Percentiles rank a stretch among this genome's conserved stretches.
phyloP scores from a whole-genome alignment of 176 grass and related monocot species.

The Cenchrus americanus region DNA sequence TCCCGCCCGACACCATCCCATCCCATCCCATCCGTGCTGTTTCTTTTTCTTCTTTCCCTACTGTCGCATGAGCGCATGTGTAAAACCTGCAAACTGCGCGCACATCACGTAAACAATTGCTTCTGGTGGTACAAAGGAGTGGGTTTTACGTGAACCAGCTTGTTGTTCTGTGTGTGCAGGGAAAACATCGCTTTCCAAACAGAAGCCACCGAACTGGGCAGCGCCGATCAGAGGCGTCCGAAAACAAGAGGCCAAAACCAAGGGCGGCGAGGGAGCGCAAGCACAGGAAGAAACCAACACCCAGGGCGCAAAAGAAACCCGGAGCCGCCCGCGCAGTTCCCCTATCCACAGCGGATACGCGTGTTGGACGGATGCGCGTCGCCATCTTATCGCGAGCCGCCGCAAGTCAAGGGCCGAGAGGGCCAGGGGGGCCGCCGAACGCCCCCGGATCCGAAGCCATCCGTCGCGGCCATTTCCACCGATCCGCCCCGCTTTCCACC shows the following conservation, averaged over 20 bases:
- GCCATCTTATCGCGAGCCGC: conserved; percentile 49
- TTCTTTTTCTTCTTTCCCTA: neutral
- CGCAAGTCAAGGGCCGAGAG: neutral
- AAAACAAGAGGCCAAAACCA: neutral
- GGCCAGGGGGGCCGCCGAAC: neutral
- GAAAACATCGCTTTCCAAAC: neutral
- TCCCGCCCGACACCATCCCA: neutral
- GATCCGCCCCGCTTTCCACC: conserved; percentile 30
- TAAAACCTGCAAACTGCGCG: neutral
- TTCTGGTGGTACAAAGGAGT: neutral
- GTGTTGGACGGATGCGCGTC: conserved; percentile 40
- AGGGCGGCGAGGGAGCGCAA: neutral
- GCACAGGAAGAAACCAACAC: neutral
- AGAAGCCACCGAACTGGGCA: neutral
- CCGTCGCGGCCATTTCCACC: neutral
- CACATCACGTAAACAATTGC: neutral
- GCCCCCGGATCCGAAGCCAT: conserved; percentile 5
- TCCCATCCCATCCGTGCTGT: neutral
- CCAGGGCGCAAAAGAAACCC: neutral
- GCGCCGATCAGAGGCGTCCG: neutral
- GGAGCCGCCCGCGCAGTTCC: neutral
- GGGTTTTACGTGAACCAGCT: neutral
- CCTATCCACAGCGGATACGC: conserved; percentile 42
- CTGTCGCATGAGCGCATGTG: neutral
- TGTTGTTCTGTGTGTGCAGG: no score